Base-by-base conservation (phyloP, 2,329 filamentous ascomycete species). In the Orbilia oligospora region DNA sequence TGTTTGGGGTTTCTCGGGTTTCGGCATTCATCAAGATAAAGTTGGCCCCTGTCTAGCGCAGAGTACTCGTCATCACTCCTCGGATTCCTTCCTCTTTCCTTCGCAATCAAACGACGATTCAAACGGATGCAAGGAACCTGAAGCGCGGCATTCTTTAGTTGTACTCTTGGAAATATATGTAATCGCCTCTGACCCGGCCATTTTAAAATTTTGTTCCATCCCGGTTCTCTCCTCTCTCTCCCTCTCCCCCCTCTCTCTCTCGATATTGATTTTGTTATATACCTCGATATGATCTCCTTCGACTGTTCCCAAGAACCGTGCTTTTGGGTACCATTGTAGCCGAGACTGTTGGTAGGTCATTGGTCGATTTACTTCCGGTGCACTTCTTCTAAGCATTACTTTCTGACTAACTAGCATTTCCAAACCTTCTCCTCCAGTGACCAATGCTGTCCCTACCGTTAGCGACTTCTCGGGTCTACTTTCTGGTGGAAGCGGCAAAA, bases 31-130 rank as follows among this genome's bases (percentile, higher is more conserved):
- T 53, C 63, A 18, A 51, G 63, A 49, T 41, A 41, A 14, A 48
- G 24, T 46, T 63, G 58, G 53, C 64, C 65, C 56, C 65, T 69
- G 64, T 56, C 55, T 76, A 76, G 71, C 65, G 65, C 56, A 48
- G 65, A 76, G 71, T 69, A 76, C 64, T 76, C 71, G 71, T 76
- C 71, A 76, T 76, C 71, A 56, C 48, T 53, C 53, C 64, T 44
- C 48, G 56, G 36, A 61, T 61, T 61, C 56, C 56, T 61, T 61
- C 46, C 63, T 53, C 63, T 49, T 67, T 53, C 30, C 63, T n/a
- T 53, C 46, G 49, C 46, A 67, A 38, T 30, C 10, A 51, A 67
- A 67, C 27, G 24, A 51, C 10, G 14, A 67, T 53, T 38, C 14
- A 33, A 1, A 24, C 12, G 44, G 63, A 38, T 27, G 63, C 46